These are phyloP conservation scores for Phylloporus sp. DNA, from an alignment of 768 basidiomycete species.

Conservation along the genomic window DNA sequence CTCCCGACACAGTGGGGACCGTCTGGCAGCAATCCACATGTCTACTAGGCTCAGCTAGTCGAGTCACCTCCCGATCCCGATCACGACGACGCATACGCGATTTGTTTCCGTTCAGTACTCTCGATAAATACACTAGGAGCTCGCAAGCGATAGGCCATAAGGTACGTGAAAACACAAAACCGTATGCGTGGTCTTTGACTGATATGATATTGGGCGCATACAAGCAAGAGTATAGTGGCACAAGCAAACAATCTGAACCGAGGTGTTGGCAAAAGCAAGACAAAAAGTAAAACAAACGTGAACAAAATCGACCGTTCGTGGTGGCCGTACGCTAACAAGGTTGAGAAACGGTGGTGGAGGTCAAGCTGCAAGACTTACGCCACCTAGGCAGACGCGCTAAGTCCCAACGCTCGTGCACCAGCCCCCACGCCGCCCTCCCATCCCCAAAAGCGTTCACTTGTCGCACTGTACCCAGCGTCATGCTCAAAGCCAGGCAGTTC, in stretches of 20 bases:
- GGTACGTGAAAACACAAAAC: constrained; percentile 12
- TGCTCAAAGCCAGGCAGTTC: constrained; percentile 32
- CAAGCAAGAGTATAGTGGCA: neutral
- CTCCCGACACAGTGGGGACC: neutral
- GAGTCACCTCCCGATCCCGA: constrained; percentile 6
- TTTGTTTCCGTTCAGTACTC: constrained; percentile 2
- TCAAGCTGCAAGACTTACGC: constrained; percentile 22
- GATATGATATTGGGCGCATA: constrained; percentile 20
- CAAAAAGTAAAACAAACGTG: neutral
- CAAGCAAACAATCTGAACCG: neutral
- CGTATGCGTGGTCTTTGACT: constrained; percentile 12
- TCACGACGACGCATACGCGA: constrained; percentile 9
- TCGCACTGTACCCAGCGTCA: constrained; percentile 34
- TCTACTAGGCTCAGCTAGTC: neutral
- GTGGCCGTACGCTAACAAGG: constrained; percentile 1
- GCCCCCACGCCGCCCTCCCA: constrained; percentile 79
- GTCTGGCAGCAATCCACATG: neutral
- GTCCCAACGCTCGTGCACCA: constrained; percentile 78
- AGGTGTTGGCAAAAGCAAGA: neutral
- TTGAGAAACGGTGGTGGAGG: constrained; percentile 16
- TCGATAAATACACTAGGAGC: constrained; percentile 11
- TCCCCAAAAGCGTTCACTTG: constrained; percentile 63
- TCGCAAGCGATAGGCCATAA: constrained; percentile 15
- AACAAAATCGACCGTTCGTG: neutral
- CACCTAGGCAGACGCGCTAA: constrained; percentile 36